Evolutionary conservation across 2,329 filamentous ascomycete genomes (phyloP).

Genomic region (Ilyonectria robusta): DNA sequence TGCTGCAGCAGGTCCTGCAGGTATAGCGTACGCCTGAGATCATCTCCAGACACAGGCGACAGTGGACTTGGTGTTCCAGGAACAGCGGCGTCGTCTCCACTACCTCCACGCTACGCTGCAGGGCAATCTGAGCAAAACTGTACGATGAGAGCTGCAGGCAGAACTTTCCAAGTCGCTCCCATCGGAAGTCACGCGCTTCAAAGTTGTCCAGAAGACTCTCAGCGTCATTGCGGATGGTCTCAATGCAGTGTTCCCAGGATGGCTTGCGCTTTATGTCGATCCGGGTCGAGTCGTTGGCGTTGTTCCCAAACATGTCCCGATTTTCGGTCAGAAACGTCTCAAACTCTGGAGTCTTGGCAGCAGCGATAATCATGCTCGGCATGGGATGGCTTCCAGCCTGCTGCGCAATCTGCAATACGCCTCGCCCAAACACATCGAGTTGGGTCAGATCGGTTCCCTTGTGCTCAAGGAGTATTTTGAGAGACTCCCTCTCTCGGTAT

Average conservation of each 20-base stretch:
- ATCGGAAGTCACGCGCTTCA: conserved; percentile 3
- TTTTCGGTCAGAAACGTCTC: conserved; percentile 28
- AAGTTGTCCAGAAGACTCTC: conserved; percentile 29
- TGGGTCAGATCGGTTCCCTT: conserved; percentile 28
- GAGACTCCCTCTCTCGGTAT: conserved; percentile 18
- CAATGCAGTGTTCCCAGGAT: conserved; percentile 18
- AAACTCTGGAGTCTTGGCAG: conserved; percentile 17
- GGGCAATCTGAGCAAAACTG: conserved; percentile 32
- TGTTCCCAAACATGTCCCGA: conserved; percentile 35
- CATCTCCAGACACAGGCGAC: conserved; percentile 28
- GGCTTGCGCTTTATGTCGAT: conserved; percentile 5
- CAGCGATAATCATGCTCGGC: conserved; percentile 28
- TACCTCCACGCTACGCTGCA: conserved; percentile 25
- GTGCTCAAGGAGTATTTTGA: conserved; percentile 27
- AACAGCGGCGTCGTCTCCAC: conserved; percentile 23
- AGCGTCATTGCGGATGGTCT: conserved; percentile 22
- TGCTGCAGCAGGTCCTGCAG: conserved; percentile 26
- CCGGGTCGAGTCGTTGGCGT: conserved; percentile 19
- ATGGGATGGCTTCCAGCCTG: conserved; percentile 22
- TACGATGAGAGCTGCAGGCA: conserved; percentile 27
- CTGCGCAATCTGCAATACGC: conserved; percentile 28
- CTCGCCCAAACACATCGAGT: conserved; percentile 31
- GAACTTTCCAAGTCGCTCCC: conserved; percentile 34
- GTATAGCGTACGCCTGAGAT: conserved; percentile 22
- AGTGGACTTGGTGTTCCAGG: conserved; percentile 29